Evolutionary conservation across 495 filamentous ascomycete genomes (phyloP).

Genomic region (Xylaria scruposa): DNA sequence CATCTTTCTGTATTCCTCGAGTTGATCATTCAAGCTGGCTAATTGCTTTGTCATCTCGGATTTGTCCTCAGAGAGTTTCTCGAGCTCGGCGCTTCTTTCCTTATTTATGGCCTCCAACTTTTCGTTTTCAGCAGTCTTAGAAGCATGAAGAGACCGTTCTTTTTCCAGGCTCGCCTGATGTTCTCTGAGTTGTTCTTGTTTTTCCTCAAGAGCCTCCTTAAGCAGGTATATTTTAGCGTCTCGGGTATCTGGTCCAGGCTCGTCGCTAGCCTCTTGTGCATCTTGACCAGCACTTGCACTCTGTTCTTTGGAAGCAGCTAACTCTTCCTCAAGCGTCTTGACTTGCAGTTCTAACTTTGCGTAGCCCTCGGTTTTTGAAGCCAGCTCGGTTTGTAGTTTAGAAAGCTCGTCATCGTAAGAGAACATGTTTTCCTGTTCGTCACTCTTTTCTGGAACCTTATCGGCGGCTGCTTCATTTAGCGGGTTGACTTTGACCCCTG

Average conservation of each 20-base stretch:
- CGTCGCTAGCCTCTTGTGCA: conserved; percentile 56
- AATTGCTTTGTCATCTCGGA: conserved; percentile 42
- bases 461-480: conserved; percentile 13
- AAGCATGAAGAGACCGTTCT: conserved; percentile 48
- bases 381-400: conserved; percentile 67
- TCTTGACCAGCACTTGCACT: conserved; percentile 61
- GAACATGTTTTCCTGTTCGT: conserved; percentile 79
- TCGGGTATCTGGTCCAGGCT: neutral
- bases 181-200: conserved; percentile 57
- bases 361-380: conserved; percentile 53
- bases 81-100: conserved; percentile 31
- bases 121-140: neutral
- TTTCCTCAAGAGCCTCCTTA: conserved; percentile 57
- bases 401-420: conserved; percentile 78
- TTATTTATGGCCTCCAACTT: neutral
- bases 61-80: conserved; percentile 40
- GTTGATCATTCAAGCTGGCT: conserved; percentile 40
- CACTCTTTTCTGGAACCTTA: conserved; percentile 30
- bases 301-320: conserved; percentile 60
- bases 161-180: conserved; percentile 44
- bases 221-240: conserved; percentile 52
- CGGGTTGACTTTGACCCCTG: conserved; percentile 29
- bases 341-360: conserved; percentile 46
- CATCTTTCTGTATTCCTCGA: conserved; percentile 44
- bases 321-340: conserved; percentile 45